Evolutionary conservation across 2,329 filamentous ascomycete genomes (phyloP), one percentile per base, ranked within the genome.

Genomic region (Fusarium aywerte): DNA sequence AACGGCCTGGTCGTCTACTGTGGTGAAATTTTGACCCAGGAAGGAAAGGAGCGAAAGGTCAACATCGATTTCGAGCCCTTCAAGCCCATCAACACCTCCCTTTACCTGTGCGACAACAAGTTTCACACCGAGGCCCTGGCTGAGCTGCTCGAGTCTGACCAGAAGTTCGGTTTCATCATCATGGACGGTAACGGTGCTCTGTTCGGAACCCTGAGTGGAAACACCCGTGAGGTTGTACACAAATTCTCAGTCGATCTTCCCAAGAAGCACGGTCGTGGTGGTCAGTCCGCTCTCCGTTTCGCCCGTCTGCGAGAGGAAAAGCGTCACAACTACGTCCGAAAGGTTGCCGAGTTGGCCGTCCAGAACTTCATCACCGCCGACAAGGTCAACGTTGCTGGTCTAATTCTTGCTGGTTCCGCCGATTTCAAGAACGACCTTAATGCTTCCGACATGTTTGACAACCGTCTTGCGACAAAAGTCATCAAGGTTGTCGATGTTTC

Each of bases 61-160:
- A 99, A 99, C 82, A 99, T 99, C 79, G 96, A 99, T 79, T 99
- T 99, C 80, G 96, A 99, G 83, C 96, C 96, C 31, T 99, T 99
- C 87, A 99, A 99, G 87, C 96, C 96, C 64, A 99, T 99, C 89
- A 99, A 99, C 82, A 99, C 96, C 33, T 99, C 96, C 42, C 88
- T 99, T 44, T 99, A 99, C 80, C 92, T 99, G 64, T 99, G 96
- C 84, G 96, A 99, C 89, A 99, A 99, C 87, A 99, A 99, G 79
- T 99, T 99, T 82, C 96, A 99, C 79, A 99, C 96, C 58, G 96
- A 99, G 82, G 95, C 96, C 18, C 84, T 99, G 71, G 96, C 94
- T 70, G 96, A 99, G 84, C 88, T 99, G 76, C 90, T 99, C 71
- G 96, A 99, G 83, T 97, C 95, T 18, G 96, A 99, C 79, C 96